Base-by-base conservation (phyloP, 2,329 filamentous ascomycete species). In the Grosmannia clavigera region DNA sequence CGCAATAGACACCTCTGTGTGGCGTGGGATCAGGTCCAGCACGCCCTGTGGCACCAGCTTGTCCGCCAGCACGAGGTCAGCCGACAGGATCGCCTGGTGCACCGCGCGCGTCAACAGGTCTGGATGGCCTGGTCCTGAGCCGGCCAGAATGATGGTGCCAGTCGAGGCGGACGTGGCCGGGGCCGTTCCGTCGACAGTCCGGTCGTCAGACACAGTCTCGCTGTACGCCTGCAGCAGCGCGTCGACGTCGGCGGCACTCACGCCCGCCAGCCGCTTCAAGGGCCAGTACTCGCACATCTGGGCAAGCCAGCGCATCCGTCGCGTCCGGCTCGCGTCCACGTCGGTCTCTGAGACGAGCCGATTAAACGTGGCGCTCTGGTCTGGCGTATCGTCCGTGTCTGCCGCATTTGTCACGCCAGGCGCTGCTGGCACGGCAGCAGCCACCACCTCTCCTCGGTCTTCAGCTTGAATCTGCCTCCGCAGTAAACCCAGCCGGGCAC, bases 271-370 rank as follows among this genome's bases (percentile, higher is more conserved):
- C 22, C 88, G 83, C 64, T 85, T 85, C 31, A 99, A 78, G 1
- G 94, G 92, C 94, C 94, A 99, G 74, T 99, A 99, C 76, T 99
- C 94, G 78, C 94, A 99, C 58, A 99, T 90, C 70, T 99, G 94
- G 25, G 88, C 84, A 1, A 99, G 78, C 94, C 94, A 99, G 61
- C 94, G 83, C 78, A 95, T 92, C 58, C 94, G 82, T 62, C 92
- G 80, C 27, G 82, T 91, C 69, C 90, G 90, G 19, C 84, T 82
- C 3, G 86, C 86, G 62, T 88, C 86, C 0, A 81, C 74, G 67
- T 94, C 90, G 53, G 85, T 83, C 55, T 89, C 85, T 0, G 80
- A 82, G 7, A 97, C 81, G 4, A 99, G 78, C 62, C 81, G 84
- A 72, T 99, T 99, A 72, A 99, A 96, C 0, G 80, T 81, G 1